Evolutionary conservation across 2,329 filamentous ascomycete species (phyloP), one percentile per base, ranked within the genome.

Genomic region (Fonsecaea erecta): DNA sequence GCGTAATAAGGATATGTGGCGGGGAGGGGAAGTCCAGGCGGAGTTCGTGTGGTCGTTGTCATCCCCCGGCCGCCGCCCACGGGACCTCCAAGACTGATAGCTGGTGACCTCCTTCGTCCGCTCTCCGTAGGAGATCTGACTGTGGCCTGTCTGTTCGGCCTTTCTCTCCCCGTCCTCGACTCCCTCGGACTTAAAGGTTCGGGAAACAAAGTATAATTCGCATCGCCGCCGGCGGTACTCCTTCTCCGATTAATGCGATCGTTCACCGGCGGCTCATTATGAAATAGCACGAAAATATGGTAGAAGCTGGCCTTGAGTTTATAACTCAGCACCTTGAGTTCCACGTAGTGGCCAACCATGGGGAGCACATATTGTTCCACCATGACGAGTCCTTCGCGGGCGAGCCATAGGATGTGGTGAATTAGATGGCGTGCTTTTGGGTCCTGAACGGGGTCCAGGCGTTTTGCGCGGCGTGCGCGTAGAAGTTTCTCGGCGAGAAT

Each of bases 251-350:
- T 69, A 59, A 72, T 70, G 30, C 84, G 73, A 37, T 84, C 81
- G 52, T 88, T 89, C 63, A 97, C 86, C 0, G 90, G 84, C 0
- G 94, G 94, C 60, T 92, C 88, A 78, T 97, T 97, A 80, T 97
- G 92, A 75, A 97, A 98, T 12, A 98, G 85, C 60, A 96, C 95
- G 76, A 97, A 97, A 70, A 99, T 92, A 79, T 99, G 94, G 73
- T 96, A 95, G 75, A 98, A 96, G 21, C 92, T 96, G 16, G 95
- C 95, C 66, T 92, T 89, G 14, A 99, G 84, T 78, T 98, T 99
- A 76, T 92, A 92, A 21, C 91, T 89, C 68, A 99, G 84, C 52
- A 98, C 93, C 74, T 93, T 93, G 63, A 97, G 87, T 76, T 96
- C 93, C 74, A 83, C 87, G 78, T 88, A 92, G 73, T 86, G 89